Conservation (phyloP, 306 rosid genomes). For the Prinsepia uniflora region DNA sequence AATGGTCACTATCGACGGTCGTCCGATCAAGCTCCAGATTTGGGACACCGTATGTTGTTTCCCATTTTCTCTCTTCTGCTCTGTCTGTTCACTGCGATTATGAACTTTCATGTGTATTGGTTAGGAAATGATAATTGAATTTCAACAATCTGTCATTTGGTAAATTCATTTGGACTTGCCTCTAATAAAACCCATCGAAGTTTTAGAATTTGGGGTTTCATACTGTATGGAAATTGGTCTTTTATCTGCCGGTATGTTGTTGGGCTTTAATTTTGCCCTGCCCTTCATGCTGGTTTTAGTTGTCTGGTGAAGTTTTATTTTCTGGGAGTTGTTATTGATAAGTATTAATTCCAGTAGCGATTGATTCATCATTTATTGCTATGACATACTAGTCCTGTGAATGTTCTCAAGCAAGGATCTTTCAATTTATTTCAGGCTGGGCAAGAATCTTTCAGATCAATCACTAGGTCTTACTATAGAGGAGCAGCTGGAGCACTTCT, state of each 20-base stretch:
- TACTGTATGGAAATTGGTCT: not conserved
- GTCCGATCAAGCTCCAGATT: conserved; percentile 94
- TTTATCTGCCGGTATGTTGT: not conserved
- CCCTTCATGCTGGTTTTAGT: not conserved
- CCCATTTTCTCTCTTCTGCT: not conserved
- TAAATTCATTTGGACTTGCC: not conserved
- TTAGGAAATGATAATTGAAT: not conserved
- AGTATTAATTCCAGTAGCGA: not conserved
- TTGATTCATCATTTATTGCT: not conserved
- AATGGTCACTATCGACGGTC: conserved; percentile 77
- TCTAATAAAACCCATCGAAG: not conserved
- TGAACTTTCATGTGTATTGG: not conserved
- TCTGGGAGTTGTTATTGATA: not conserved
- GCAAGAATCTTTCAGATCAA: conserved; percentile 96
- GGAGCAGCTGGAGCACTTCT: conserved; percentile 98
- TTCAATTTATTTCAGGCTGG: conserved; percentile 68
- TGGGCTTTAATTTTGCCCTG: not conserved
- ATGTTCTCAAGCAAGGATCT: not conserved
- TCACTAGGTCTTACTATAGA: conserved; percentile 92
- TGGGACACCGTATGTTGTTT: conserved; percentile 78
- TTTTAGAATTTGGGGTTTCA: not conserved
- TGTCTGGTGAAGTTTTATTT: not conserved
- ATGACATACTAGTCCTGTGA: not conserved
- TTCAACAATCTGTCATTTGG: not conserved
- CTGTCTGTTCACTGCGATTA: not conserved